These are phyloP conservation scores for Kuraishia piskuri DNA, from an alignment of 805 yeast species.

Conservation along the genomic window DNA sequence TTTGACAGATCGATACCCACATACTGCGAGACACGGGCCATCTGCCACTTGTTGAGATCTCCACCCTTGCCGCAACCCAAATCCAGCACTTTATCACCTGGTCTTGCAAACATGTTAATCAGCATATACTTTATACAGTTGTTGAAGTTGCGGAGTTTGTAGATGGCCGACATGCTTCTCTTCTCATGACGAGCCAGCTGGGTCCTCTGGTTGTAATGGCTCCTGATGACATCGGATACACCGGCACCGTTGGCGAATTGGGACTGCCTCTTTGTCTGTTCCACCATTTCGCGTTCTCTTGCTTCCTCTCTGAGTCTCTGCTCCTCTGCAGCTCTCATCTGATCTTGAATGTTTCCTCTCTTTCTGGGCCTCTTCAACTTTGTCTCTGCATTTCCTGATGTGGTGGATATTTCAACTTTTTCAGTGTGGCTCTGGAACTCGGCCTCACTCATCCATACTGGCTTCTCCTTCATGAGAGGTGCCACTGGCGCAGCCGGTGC, in stretches of 20 bases:
- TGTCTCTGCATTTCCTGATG: not conserved
- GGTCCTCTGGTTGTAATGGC: conserved; percentile 83
- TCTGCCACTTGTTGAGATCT: conserved; percentile 83
- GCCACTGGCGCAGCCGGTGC: conserved; percentile 1
- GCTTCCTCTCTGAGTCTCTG: conserved; percentile 22
- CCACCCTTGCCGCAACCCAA: conserved; percentile 99
- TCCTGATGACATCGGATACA: conserved; percentile 59
- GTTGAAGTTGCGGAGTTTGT: conserved; percentile 80
- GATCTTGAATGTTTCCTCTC: conserved; percentile 15
- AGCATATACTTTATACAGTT: conserved; percentile 85
- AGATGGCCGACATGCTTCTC: conserved; percentile 74
- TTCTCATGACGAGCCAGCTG: conserved; percentile 51
- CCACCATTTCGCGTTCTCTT: conserved; percentile 14
- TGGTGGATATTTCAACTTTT: conserved; percentile 3
- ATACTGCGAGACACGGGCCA: conserved; percentile 62
- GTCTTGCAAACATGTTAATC: conserved; percentile 57
- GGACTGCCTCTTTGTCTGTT: conserved; percentile 6
- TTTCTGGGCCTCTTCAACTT: conserved; percentile 20
- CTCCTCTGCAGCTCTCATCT: conserved; percentile 13
- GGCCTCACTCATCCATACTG: conserved; percentile 26
- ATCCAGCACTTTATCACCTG: conserved; percentile 60
- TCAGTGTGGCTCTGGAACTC: conserved; percentile 14
- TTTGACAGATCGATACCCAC: conserved; percentile 92
- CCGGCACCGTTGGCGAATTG: conserved; percentile 25
- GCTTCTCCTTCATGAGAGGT: conserved; percentile 11